Evolutionary conservation across 805 yeast species (phyloP).

Genomic region (Myxozyma neglecta): DNA sequence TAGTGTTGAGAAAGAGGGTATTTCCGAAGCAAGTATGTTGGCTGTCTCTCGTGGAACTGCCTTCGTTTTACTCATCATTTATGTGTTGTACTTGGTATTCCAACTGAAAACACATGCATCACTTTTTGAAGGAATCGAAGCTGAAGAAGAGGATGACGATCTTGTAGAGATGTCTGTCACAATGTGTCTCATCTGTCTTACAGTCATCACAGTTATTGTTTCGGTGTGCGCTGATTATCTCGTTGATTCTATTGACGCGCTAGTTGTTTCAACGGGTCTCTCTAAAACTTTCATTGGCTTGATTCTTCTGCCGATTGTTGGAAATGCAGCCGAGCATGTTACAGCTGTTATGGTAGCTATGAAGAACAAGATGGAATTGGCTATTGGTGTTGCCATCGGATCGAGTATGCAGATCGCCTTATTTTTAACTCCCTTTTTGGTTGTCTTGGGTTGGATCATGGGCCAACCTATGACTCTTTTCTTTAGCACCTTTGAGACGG

Average conservation of each 20-base stretch:
- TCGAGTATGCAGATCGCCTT: constrained; percentile 93
- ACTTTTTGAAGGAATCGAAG: constrained; percentile 37
- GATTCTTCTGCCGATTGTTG: constrained; percentile 92
- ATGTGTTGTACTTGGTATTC: constrained; percentile 76
- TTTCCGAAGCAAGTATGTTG: constrained; percentile 53
- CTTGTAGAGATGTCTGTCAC: constrained; percentile 49
- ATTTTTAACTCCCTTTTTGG: constrained; percentile 94
- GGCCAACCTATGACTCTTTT: constrained; percentile 90
- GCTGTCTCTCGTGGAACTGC: constrained; percentile 84
- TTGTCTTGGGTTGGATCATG: constrained; percentile 86
- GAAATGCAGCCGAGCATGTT: constrained; percentile 98
- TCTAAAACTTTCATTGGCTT: constrained; percentile 95
- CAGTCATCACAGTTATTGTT: constrained; percentile 71
- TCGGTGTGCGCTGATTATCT: constrained; percentile 90
- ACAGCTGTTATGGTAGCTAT: constrained; percentile 93
- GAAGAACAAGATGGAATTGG: constrained; percentile 96
- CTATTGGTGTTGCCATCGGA: constrained; percentile 95
- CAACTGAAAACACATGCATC: constrained; percentile 77
- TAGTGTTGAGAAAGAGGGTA: constrained; percentile 49
- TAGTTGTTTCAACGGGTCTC: constrained; percentile 79
- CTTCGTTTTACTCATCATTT: constrained; percentile 70
- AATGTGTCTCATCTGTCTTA: constrained; percentile 48
- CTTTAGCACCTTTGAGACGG: constrained; percentile 92
- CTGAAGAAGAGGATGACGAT: constrained; percentile 36
- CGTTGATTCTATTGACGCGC: constrained; percentile 88